A percentile compares a stretch with the other conserved stretches of the same genome.
phyloP scores from a whole-genome alignment of 306 rosid species.

The Comarum palustre region DNA sequence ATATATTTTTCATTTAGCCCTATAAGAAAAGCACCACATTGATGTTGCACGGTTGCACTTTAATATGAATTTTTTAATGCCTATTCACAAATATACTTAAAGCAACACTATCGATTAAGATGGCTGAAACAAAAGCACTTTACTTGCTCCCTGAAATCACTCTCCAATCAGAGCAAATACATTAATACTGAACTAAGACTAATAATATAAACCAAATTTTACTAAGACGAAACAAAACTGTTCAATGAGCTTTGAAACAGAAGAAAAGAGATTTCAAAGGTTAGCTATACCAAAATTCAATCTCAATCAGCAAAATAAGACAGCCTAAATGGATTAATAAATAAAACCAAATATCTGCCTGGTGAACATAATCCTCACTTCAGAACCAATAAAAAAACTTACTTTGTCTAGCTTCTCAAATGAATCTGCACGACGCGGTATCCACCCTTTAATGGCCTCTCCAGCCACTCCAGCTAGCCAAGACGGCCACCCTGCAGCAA shows the following conservation, averaged over 20 bases:
- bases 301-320: background rate
- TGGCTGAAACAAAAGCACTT: background rate
- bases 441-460: slow-evolving; percentile 95
- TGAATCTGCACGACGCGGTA: slow-evolving; percentile 91
- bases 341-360: slow-evolving; percentile 14
- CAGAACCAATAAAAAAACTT: slow-evolving; percentile 33
- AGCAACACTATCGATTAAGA: background rate
- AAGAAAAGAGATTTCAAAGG: background rate
- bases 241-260: background rate
- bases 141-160: background rate
- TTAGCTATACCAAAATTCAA: background rate
- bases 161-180: background rate
- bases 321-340: slow-evolving; percentile 6
- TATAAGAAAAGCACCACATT: background rate
- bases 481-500: slow-evolving; percentile 96
- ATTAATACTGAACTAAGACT: background rate
- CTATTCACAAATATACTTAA: background rate
- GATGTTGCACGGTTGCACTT: background rate
- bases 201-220: background rate
- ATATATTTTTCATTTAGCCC: background rate
- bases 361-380: slow-evolving; percentile 19
- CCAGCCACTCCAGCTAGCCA: slow-evolving; percentile 98
- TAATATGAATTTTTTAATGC: background rate
- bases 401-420: slow-evolving; percentile 98
- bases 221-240: background rate